Percentiles rank a stretch among this genome's conserved stretches.
These are phyloP conservation scores for Dillenia turbinata DNA, from an alignment of 164 flowering plant species.

Conservation along the genomic window DNA sequence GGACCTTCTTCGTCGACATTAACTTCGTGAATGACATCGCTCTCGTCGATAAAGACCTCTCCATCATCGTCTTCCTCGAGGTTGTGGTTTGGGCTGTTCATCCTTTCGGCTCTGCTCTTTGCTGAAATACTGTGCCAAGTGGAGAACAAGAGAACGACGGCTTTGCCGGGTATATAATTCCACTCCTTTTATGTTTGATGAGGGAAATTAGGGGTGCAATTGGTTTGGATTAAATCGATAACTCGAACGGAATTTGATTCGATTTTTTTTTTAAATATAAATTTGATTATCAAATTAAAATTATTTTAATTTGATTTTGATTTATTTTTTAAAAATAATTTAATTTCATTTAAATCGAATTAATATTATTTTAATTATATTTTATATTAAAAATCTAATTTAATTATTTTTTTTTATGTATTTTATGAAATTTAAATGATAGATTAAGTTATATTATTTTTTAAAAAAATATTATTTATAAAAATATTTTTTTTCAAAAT, in stretches of 20 bases:
- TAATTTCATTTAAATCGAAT: not conserved
- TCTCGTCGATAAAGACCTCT: constrained; percentile 59
- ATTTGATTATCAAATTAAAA: no score
- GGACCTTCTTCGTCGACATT: constrained; percentile 70
- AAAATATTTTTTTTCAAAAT: no score
- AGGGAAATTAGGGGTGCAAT: not conserved
- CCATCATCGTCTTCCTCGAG: constrained; percentile 44
- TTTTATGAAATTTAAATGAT: no score
- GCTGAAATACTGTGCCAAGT: not conserved
- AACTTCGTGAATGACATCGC: constrained; percentile 59
- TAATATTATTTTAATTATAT: no score
- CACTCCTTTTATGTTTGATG: not conserved
- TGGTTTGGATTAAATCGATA: not conserved
- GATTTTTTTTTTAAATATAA: no score
- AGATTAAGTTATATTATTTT: no score
- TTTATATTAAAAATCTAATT: no score
- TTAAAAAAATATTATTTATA: no score
- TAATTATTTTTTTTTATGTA: no score
- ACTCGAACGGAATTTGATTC: not conserved
- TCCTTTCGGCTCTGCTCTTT: constrained; percentile 7
- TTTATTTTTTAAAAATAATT: no score
- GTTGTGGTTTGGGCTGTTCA: constrained; percentile 12
- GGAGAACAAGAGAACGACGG: not conserved
- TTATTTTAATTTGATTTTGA: no score
- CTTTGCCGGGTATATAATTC: constrained; percentile 11